Evolutionary conservation across 768 basidiomycete genomes (phyloP).

Genomic region (Multifurca ochricompacta): DNA sequence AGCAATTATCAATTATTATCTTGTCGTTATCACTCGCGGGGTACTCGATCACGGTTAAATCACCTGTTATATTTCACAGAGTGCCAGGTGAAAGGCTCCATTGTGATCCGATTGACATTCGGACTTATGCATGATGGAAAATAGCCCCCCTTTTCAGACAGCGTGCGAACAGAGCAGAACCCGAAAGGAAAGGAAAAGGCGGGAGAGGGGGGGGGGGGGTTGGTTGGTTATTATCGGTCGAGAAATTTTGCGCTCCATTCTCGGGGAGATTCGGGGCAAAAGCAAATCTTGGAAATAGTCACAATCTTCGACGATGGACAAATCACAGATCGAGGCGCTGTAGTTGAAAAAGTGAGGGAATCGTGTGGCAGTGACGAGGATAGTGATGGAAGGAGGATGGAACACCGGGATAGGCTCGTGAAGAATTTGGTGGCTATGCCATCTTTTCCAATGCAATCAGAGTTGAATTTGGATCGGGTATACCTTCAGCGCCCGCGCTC

Average conservation of each 20-base stretch:
- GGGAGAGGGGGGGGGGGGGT: not conserved
- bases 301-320: not conserved
- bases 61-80: not conserved
- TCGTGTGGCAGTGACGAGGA: not conserved
- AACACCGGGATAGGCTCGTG: not conserved
- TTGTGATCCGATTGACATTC: not conserved
- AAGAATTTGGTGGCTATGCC: not conserved
- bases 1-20: no score
- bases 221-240: not conserved
- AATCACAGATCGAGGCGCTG: slow-evolving; percentile 1
- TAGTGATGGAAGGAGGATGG: not conserved
- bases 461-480: not conserved
- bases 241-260: no score
- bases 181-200: no score
- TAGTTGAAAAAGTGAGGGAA: not conserved
- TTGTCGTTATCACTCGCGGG: slow-evolving; percentile 1
- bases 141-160: not conserved
- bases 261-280: not conserved
- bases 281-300: not conserved
- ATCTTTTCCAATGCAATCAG: not conserved
- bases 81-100: not conserved
- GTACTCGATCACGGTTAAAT: slow-evolving; percentile 3
- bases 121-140: not conserved
- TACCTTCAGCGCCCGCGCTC: not conserved
- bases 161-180: slow-evolving; percentile 9